phyloP scores from a whole-genome alignment of 441 rosid species.

The Gossypium trilobum region DNA sequence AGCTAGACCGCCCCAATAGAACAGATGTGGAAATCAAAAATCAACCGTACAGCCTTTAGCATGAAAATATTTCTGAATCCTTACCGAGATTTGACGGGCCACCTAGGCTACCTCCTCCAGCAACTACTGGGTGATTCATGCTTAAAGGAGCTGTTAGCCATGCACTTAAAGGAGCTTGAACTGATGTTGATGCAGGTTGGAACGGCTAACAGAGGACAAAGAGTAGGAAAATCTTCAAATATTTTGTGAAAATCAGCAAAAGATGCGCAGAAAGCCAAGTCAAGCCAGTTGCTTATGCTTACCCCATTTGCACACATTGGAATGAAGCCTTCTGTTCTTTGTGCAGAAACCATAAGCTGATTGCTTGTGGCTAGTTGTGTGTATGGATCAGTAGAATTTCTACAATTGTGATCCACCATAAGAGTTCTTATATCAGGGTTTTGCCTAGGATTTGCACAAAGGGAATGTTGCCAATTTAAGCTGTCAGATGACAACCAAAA shows the following conservation, averaged over 20 bases:
- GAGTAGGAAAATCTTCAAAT: not conserved
- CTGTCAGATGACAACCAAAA: constrained; percentile 27
- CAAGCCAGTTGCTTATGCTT: constrained; percentile 9
- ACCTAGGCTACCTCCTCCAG: constrained; percentile 28
- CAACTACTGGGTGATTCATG: constrained; percentile 27
- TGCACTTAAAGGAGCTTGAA: constrained; percentile 30
- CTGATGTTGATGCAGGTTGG: constrained; percentile 28
- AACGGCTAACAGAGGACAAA: constrained; percentile 26
- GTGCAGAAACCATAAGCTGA: constrained; percentile 20
- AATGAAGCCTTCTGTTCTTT: constrained; percentile 25
- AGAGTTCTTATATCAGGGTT: constrained; percentile 42
- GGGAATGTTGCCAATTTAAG: constrained; percentile 42
- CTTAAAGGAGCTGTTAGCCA: constrained; percentile 40
- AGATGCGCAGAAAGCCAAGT: not conserved
- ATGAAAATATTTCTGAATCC: not conserved
- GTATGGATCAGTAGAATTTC: constrained; percentile 13
- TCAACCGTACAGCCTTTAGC: not conserved
- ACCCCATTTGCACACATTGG: constrained; percentile 28
- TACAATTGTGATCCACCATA: constrained; percentile 45
- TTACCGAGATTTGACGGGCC: constrained; percentile 30
- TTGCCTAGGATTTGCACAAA: constrained; percentile 26
- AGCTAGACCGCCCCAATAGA: constrained; percentile 22
- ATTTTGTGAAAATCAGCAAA: not conserved
- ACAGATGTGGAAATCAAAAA: not conserved
- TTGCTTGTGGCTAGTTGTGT: constrained; percentile 21